These are phyloP conservation scores for Taphrina deformans DNA, from an alignment of 1,139 yeast genomes.

Conservation along the genomic window DNA sequence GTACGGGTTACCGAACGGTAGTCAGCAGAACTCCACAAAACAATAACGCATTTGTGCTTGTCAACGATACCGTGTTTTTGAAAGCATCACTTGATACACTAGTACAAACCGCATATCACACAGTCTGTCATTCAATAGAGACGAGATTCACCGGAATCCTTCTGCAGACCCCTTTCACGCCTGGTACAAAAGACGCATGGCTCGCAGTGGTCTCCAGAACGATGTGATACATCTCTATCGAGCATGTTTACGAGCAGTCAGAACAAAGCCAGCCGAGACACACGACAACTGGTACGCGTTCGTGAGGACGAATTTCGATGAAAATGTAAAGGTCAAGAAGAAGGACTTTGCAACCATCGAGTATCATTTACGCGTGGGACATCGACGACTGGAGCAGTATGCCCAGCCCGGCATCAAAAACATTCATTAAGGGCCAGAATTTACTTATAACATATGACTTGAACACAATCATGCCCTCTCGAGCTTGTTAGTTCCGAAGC, in stretches of 20 bases:
- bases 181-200: background rate
- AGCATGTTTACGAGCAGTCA: conserved; percentile 45
- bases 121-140: too few species aligned
- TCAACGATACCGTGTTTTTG: too few species aligned
- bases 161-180: background rate
- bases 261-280: conserved; percentile 43
- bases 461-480: too few species aligned
- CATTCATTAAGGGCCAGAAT: background rate
- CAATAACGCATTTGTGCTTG: too few species aligned
- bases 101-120: too few species aligned
- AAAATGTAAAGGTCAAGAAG: conserved; percentile 59
- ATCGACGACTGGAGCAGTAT: conserved; percentile 69
- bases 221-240: conserved; percentile 45
- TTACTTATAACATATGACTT: too few species aligned
- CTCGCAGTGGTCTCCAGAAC: conserved; percentile 27
- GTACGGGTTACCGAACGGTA: background rate
- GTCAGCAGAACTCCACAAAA: background rate
- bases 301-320: conserved; percentile 61
- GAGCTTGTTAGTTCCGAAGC: too few species aligned
- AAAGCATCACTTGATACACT: too few species aligned
- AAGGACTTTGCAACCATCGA: conserved; percentile 84
- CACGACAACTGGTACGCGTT: conserved; percentile 45
- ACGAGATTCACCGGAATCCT: background rate
- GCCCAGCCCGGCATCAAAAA: conserved; percentile 46
- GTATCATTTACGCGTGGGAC: conserved; percentile 74